phyloP scores from a whole-genome alignment of 148 eudicot species.

The Vaccinium vitisidaea region DNA sequence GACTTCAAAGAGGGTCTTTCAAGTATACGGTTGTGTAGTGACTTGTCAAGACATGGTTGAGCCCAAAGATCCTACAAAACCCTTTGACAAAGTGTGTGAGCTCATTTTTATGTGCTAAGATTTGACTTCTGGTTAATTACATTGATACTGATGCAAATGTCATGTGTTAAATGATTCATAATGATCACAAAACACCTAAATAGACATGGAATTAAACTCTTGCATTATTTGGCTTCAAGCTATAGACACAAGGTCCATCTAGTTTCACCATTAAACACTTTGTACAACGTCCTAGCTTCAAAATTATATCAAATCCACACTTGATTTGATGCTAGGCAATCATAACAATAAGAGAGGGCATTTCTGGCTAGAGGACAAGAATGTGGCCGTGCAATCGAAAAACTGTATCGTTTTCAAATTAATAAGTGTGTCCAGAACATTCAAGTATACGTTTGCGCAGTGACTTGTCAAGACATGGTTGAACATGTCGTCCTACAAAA shows the following conservation, averaged over 20 bases:
- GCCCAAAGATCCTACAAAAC: slow-evolving; percentile 54
- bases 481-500: slow-evolving; percentile 46
- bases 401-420: neutral
- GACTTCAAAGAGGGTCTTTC: slow-evolving; percentile 65
- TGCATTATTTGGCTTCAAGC: neutral
- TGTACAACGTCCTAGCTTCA: neutral
- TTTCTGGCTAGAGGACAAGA: neutral
- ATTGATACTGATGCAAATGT: neutral
- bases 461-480: slow-evolving; percentile 83
- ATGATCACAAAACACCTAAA: neutral
- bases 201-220: neutral
- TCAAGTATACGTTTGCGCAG: slow-evolving; percentile 90
- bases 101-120: slow-evolving; percentile 9
- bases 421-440: neutral
- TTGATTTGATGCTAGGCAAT: neutral
- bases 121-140: neutral
- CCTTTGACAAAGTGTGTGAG: slow-evolving; percentile 62
- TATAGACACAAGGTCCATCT: neutral
- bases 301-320: neutral
- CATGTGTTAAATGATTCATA: neutral
- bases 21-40: slow-evolving; percentile 93
- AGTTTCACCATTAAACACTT: neutral
- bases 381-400: neutral
- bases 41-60: slow-evolving; percentile 85
- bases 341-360: neutral